Evolutionary conservation across 768 basidiomycete genomes (phyloP).

Genomic region (Serendipita vermifera): DNA sequence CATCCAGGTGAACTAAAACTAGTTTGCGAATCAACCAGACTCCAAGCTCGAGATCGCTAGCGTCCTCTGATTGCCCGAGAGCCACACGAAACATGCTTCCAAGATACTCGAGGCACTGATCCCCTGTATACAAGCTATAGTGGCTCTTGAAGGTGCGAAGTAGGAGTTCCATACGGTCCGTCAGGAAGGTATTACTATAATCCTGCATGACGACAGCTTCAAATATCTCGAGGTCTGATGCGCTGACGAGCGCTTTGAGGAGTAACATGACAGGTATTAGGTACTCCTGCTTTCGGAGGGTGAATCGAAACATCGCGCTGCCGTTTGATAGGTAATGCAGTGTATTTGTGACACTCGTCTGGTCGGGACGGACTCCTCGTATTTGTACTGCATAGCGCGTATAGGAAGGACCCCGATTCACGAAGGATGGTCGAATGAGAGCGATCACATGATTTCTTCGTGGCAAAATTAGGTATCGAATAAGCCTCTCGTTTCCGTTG

Average conservation of each 20-base stretch:
- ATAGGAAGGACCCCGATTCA: slow-evolving; percentile 88
- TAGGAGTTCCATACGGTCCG: slow-evolving; percentile 89
- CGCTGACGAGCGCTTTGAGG: slow-evolving; percentile 81
- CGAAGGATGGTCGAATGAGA: slow-evolving; percentile 79
- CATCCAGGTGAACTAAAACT: slow-evolving; percentile 78
- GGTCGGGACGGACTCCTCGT: slow-evolving; percentile 85
- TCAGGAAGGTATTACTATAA: slow-evolving; percentile 92
- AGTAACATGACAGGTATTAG: slow-evolving; percentile 95
- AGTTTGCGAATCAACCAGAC: slow-evolving; percentile 71
- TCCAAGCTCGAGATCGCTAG: slow-evolving; percentile 72
- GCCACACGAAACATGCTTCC: slow-evolving; percentile 96
- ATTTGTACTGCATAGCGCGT: slow-evolving; percentile 91
- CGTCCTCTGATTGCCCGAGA: slow-evolving; percentile 82
- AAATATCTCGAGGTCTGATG: slow-evolving; percentile 93
- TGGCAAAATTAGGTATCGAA: slow-evolving; percentile 92
- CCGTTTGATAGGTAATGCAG: slow-evolving; percentile 97
- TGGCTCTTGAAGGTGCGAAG: slow-evolving; percentile 83
- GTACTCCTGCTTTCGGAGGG: slow-evolving; percentile 96
- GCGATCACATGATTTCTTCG: slow-evolving; percentile 92
- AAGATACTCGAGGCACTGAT: slow-evolving; percentile 86
- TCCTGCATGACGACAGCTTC: slow-evolving; percentile 95
- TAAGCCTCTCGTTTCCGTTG: slow-evolving; percentile 97
- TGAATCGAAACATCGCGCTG: slow-evolving; percentile 91
- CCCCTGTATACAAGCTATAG: slow-evolving; percentile 73
- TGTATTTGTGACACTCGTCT: slow-evolving; percentile 85